These are phyloP conservation scores for Leishmania tropica DNA, from an alignment of 208 protist genomes.

Conservation along the genomic window DNA sequence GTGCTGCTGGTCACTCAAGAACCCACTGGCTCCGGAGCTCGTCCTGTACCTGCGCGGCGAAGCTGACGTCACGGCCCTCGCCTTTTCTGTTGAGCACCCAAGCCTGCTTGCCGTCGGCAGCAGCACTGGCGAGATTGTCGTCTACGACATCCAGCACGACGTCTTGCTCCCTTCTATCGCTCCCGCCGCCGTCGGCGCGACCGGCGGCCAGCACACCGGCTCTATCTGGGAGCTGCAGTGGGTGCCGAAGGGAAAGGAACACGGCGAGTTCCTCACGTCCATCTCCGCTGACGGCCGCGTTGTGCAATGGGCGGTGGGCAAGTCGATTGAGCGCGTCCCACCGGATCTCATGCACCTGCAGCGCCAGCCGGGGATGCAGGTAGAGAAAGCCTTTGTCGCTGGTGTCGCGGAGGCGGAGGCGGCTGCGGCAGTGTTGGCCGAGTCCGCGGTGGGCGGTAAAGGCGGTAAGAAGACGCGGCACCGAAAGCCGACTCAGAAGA, in stretches of 20 bases:
- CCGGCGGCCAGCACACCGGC: constrained; percentile 91
- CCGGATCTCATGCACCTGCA: constrained; percentile 94
- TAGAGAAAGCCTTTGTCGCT: constrained; percentile 74
- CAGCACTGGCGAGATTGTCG: constrained; percentile 91
- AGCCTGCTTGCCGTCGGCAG: constrained; percentile 94
- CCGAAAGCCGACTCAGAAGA: not conserved
- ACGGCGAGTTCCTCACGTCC: constrained; percentile 94
- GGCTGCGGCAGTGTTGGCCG: constrained; percentile 33
- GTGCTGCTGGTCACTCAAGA: constrained; percentile 98
- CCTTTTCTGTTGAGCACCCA: constrained; percentile 92
- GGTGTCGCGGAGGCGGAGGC: constrained; percentile 60
- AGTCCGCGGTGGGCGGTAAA: constrained; percentile 10
- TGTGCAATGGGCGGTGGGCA: constrained; percentile 95
- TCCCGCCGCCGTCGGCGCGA: constrained; percentile 40
- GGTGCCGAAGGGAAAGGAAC: constrained; percentile 88
- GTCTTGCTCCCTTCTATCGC: constrained; percentile 71
- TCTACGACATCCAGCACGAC: constrained; percentile 94
- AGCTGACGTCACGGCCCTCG: constrained; percentile 90
- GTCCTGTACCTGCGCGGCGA: constrained; percentile 76
- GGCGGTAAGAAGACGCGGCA: not conserved
- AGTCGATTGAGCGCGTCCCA: constrained; percentile 89
- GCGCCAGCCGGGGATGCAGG: constrained; percentile 70
- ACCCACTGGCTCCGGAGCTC: constrained; percentile 90
- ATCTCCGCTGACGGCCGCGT: constrained; percentile 96
- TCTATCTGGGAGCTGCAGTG: constrained; percentile 95